Base-by-base conservation (phyloP, 108 stramenopile species). In the Cylindrotheca closterium region DNA sequence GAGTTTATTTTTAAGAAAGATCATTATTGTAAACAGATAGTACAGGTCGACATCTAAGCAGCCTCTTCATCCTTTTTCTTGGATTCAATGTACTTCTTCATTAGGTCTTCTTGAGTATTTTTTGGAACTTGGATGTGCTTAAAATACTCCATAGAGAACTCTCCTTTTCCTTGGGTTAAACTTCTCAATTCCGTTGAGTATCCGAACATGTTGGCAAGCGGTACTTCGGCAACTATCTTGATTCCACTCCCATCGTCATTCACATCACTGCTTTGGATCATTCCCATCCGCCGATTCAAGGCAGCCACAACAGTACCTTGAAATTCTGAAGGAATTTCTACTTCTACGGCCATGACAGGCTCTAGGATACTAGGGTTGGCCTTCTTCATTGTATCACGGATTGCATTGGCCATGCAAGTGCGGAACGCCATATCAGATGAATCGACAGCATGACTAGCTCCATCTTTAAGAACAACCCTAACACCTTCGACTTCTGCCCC, bases 61-160 rank as follows among this genome's bases (percentile, higher is more conserved):
- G 65, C 72, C 31, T 73, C 64, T 25, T 74, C 78, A 27, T 85
- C 81, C 30, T 76, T 74, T 28, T 82, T 73, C 59, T 89, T 85
- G 30, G 82, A 77, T 64, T 85, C 80, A 64, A 77, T 78, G 79
- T 89, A 96, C 70, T 93, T 89, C 62, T 81, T 84, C 80, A 96
- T 89, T 45, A 98, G 65, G 26, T 93, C 92, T 23, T 94, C 90
- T 72, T 96, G 96, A 15, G 63, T 66, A 66, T 92, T 83, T 59
- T 70, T 65, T n/a, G 89, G 77, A 17, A 97, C 96, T 31, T 94
- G 78, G 19, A 63, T 70, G 74, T 99, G 98, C 51, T 84, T 79
- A 31, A 86, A 79, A 84, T 98, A 99, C 68, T 99, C 98, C 98
- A 99, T 99, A 5, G 94, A 88, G 70, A 98, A 98, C 68, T 98